Evolutionary conservation across 768 basidiomycete genomes (phyloP), one percentile per base, ranked within the genome.

Genomic region (Kwoniella dendrophila): DNA sequence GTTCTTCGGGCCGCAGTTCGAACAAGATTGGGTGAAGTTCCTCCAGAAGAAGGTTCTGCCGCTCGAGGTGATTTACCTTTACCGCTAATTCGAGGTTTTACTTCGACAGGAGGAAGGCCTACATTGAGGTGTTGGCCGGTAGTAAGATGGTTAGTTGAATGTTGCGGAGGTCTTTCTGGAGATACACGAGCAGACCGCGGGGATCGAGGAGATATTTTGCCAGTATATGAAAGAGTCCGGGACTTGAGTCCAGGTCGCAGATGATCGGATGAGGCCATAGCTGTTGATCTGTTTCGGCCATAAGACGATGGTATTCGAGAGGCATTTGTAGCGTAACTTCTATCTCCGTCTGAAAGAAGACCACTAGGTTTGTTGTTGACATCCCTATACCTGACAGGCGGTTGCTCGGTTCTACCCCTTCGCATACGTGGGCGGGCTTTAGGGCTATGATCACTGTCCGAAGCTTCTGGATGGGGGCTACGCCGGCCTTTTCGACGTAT

Each of bases 261-360:
- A 24, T 51, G 54, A 32, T 63, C 61, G 3, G 56, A 20, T 6
- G 47, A 36, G 5, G 48, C 53, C n/a, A 53, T 60, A 20, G 20
- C 57, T 5, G 38, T n/a, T 3, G 54, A 47, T 32, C 51, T 40
- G 16, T 48, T 58, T 49, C 63, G 32, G 10, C 45, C 63, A 14
- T 34, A 48, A n/a, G 29, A 59, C 11, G 67, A 68, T 12, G 71
- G 68, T 2, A 71, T 70, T 1, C 91, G 88, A 1, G 90, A 92
- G 60, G 92, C 87, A 72, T 93, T 93, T n/a, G 88, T 90, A 3
- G 92, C 92, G 79, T 94, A 95, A 48, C 92, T 86, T 58, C 89
- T 86, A 79, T 95, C 93, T 56, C 91, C 91, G 74, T 95, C 93
- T 5, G 92, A 94, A 22, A 10, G 83, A 82, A 8, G 88, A 87